Evolutionary conservation across 1,284 basidiomycete species (phyloP), one percentile per base, ranked within the genome.

Genomic region (Cryptococcus maquisensis): DNA sequence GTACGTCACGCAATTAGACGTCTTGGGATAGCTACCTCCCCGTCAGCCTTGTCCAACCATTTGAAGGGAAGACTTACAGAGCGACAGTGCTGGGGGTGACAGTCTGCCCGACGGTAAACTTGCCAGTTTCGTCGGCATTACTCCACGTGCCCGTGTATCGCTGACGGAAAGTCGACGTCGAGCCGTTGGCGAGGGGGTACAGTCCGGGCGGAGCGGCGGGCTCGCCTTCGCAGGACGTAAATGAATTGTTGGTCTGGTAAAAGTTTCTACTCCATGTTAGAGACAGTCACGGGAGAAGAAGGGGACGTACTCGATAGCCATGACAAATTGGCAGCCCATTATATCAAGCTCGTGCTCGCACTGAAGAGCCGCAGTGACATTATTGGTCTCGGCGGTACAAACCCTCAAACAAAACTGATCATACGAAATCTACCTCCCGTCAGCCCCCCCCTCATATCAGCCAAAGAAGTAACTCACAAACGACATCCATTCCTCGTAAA

Each of bases 401-500:
- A 77, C 68, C 52, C 76, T 71, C 54, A 77, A 62, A 64, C 77
- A 78, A 70, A 74, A 78, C 53, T 70, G 60, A 58, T 72, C 57
- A 66, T 65, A 73, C 26, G 75, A 71, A 18, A 47, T 47, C 46
- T 47, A 36, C 28, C 24, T 9, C 18, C 18, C 1, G 8, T 26
- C 42, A 44, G 20, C 15, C n/a, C 16, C 20, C 45, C 15, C 26
- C 8, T 9, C 28, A 2, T 9, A n/a, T 2, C 28, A 15, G n/a
- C 45, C 8, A 44, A 9, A n/a, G 26, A 45, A 45, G 28, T 15
- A 3, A 47, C 46, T 9, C 18, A 47, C 46, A 36, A 47, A 47
- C 5, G 28, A 36, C 74, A 76, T 80, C 79, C 79, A 81, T 68
- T 81, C 79, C 64, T 80, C 67, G 73, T 81, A 81, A 55, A 67